phyloP scores from a whole-genome alignment of 352 stramenopile genomes.

The Lagenidium sp. region DNA sequence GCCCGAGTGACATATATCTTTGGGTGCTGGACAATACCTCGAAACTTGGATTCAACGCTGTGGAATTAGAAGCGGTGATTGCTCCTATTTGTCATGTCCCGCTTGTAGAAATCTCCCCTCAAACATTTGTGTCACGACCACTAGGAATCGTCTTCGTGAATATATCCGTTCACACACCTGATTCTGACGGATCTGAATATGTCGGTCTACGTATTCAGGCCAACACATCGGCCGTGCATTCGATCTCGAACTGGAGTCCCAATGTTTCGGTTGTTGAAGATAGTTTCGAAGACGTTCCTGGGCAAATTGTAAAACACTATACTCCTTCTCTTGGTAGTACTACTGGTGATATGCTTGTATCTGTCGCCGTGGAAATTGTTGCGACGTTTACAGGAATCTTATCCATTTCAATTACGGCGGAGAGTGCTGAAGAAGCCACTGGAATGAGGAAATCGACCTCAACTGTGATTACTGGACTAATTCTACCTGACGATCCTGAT shows the following conservation, averaged over 20 bases:
- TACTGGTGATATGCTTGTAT: background rate
- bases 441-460: too few relatives aligned
- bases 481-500: too few relatives aligned
- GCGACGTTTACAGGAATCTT: too few relatives aligned
- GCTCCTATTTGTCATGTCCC: background rate
- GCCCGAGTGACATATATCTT: background rate
- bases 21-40: background rate
- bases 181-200: background rate
- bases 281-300: too few relatives aligned
- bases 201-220: background rate
- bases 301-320: background rate
- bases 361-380: background rate
- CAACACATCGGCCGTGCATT: background rate
- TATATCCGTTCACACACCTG: background rate
- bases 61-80: background rate
- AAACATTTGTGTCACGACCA: background rate
- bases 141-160: background rate
- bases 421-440: too few relatives aligned
- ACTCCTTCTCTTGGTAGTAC: background rate
- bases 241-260: background rate
- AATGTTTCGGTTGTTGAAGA: too few relatives aligned
- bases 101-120: background rate
- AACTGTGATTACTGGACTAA: too few relatives aligned
- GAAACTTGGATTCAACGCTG: background rate
- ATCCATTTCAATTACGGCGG: too few relatives aligned